Evolutionary conservation across 2,329 filamentous ascomycete genomes (phyloP), one percentile per base, ranked within the genome.

Genomic region (Neopestalotiopsis rosae): DNA sequence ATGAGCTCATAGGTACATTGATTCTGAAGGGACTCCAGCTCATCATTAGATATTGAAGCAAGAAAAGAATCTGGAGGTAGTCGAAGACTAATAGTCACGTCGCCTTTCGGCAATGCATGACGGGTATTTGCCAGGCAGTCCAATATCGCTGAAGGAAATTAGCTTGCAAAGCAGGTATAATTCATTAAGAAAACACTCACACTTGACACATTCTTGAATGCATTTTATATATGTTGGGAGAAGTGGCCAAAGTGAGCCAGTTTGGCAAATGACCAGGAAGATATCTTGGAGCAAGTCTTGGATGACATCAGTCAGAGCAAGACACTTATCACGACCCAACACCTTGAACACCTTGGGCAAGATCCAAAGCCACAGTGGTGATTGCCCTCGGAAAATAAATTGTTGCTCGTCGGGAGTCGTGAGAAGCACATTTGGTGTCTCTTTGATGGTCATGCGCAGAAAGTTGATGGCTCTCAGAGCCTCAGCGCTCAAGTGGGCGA

Each of bases 401-500:
- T 79, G 78, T 58, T 80, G 80, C 3, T 75, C 75, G 24, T 81
- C 76, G 12, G 82, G 79, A 34, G 77, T 79, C 69, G 83, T 84
- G 24, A 86, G 81, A 34, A 95, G 82, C n/a, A 94, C 87, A 49
- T 85, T 83, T 2, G 93, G 94, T 7, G 91, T 93, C 75, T 94
- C 92, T 71, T 89, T 87, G 72, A 97, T 87, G 2, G 92, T 93
- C 65, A 92, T 87, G 68, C 88, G 87, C 59, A 98, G 86, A 66
- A 97, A 94, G 72, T 92, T 89, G 62, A 97, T 86, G 66, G 94
- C 94, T 76, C 94, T 91, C 45, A 88, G 80, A 1, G 89, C 89
- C 74, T 93, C 90, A 61, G 85, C 80, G 34, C 87, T 81, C 57
- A 90, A 80, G 68, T 88, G 81, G 42, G 85, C 83, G 65, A 80